These are phyloP conservation scores for Globisporangium echinulatum DNA, from an alignment of 352 stramenopile species.

Conservation along the genomic window DNA sequence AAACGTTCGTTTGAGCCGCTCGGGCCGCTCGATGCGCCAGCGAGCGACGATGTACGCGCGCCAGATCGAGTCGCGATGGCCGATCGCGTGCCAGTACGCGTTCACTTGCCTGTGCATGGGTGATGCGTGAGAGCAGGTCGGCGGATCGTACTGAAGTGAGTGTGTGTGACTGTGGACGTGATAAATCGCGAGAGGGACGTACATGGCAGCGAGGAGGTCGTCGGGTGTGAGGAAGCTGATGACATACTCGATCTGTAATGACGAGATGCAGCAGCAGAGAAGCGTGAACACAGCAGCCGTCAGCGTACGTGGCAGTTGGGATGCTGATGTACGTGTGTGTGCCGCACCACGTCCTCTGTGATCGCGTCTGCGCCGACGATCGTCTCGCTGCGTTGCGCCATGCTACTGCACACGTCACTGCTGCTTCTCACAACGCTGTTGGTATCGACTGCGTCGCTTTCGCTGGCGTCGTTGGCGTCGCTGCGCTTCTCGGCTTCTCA, in stretches of 20 bases:
- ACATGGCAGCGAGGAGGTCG: conserved; percentile 48
- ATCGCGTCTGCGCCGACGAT: conserved; percentile 6
- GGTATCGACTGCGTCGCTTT: not conserved
- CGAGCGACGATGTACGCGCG: conserved; percentile 33
- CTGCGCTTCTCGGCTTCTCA: not conserved
- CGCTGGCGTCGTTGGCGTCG: not conserved
- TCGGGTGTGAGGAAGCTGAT: conserved; percentile 44
- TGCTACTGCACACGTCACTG: not conserved
- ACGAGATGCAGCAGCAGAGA: not conserved
- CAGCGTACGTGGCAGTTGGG: too few relatives aligned
- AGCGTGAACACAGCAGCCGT: too few relatives aligned
- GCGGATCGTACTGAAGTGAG: not conserved
- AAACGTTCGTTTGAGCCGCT: conserved; percentile 34
- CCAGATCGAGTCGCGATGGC: conserved; percentile 47
- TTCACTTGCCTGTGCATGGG: conserved; percentile 37
- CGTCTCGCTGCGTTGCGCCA: not conserved
- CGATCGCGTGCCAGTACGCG: conserved; percentile 40
- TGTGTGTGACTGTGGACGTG: not conserved
- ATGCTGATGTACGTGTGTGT: too few relatives aligned
- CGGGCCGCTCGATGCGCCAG: conserved; percentile 41
- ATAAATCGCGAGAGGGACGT: conserved; percentile 7
- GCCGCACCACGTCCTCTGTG: conserved; percentile 37
- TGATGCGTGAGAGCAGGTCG: not conserved
- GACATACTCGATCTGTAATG: conserved; percentile 33
- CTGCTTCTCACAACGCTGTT: not conserved